Base-by-base conservation (phyloP, 2,329 filamentous ascomycete species). In the Clonostachys rosea region DNA sequence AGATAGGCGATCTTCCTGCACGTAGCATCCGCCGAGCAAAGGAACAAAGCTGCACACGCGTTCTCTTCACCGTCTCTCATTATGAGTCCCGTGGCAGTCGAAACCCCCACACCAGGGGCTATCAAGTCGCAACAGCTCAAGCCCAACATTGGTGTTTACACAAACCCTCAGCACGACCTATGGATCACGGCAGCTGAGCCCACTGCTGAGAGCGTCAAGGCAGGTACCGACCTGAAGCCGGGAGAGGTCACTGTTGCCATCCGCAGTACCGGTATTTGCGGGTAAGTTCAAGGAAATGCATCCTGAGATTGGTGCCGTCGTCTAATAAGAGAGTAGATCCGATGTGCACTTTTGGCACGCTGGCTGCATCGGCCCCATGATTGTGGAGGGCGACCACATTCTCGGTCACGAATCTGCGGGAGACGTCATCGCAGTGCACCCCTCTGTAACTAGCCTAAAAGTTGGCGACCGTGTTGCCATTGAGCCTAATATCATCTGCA, bases 291-390 rank as follows among this genome's bases (percentile, higher is more conserved):
- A 18, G 17, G 52, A 34, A 24, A 40, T 33, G 34, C 18, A 17
- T 18, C 30, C 18, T 13, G 13, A 34, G 16, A n/a, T 10, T 5
- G 8, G n/a, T 33, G 12, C 39, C 12, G 4, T 34, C 24, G 24
- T 30, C 24, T 30, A 9, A 30, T 8, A 30, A 30, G 40, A 11
- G 42, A 37, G 45, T 58, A 92, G 89, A 49, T 95, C 89, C 50
- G 91, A 96, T 68, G 86, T 97, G 48, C 92, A 97, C 72, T 97
- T 97, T 75, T 97, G 92, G 92, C 89, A 95, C 64, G 87, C 87
- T 44, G 92, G 92, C 55, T 89, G 88, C 73, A 97, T 97, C 63
- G 92, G 92, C 30, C 91, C 91, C 56, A 96, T 96, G 91, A 86
- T 96, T 53, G 92, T 97, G 43, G 79, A 80, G 56, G 87, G 80